Evolutionary conservation across 495 filamentous ascomycete species (phyloP).

Genomic region (Oleoguttula mirabilis): DNA sequence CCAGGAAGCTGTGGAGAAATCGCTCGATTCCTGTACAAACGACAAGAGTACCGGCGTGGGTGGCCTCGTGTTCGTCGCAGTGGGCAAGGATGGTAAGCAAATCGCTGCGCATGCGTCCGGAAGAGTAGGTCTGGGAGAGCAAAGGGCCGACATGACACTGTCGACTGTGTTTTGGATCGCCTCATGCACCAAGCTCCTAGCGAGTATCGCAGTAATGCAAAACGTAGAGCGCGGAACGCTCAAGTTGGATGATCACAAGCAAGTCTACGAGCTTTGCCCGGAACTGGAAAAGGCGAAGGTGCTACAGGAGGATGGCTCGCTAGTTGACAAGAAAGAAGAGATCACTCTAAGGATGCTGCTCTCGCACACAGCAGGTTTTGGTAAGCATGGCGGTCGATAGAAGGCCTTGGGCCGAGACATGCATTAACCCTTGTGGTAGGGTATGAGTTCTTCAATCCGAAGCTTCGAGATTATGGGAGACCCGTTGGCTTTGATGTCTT

Average conservation of each 20-base stretch:
- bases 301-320: conserved; percentile 34
- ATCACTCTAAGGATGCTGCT: conserved; percentile 55
- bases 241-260: conserved; percentile 38
- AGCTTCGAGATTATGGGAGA: conserved; percentile 34
- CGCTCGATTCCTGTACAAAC: conserved; percentile 19
- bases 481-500: conserved; percentile 46
- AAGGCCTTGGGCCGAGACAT: too few relatives aligned
- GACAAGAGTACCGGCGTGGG: conserved; percentile 33
- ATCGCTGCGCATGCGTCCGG: conserved; percentile 40
- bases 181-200: conserved; percentile 42
- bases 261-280: conserved; percentile 38
- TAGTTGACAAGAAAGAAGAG: conserved; percentile 38
- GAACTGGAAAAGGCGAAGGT: conserved; percentile 41
- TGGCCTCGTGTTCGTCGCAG: conserved; percentile 36
- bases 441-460: conserved; percentile 43
- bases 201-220: conserved; percentile 48
- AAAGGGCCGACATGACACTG: conserved; percentile 35
- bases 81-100: conserved; percentile 38
- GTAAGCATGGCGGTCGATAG: too few relatives aligned
- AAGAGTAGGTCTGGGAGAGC: conserved; percentile 28
- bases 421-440: too few relatives aligned
- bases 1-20: conserved; percentile 16
- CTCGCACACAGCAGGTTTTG: conserved; percentile 41
- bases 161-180: conserved; percentile 43
- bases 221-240: conserved; percentile 45